Evolutionary conservation across 768 basidiomycete species (phyloP).

Genomic region (Auriscalpium orientale): DNA sequence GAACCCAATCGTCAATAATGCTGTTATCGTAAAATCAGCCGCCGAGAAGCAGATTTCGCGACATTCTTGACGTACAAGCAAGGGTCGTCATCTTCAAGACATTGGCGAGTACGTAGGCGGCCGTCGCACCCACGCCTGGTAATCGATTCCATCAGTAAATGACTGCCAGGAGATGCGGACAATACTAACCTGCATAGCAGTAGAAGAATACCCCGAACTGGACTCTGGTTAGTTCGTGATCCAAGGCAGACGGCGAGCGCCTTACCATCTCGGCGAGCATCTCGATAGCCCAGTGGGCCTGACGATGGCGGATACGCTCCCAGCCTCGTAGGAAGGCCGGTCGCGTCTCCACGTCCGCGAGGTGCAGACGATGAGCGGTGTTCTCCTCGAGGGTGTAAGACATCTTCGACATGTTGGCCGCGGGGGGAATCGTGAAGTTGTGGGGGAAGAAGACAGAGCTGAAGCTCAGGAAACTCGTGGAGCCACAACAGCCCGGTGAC

Average conservation of each 20-base stretch:
- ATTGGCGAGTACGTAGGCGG: conserved; percentile 24
- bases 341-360: conserved; percentile 35
- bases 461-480: too few relatives aligned
- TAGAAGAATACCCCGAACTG: conserved; percentile 12
- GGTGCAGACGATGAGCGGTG: conserved; percentile 23
- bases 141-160: background rate
- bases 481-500: too few relatives aligned
- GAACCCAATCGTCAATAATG: conserved; percentile 27
- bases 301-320: conserved; percentile 35
- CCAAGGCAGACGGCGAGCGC: background rate
- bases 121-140: conserved; percentile 28
- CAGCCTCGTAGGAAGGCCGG: conserved; percentile 35
- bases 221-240: background rate
- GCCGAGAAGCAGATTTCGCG: background rate
- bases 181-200: conserved; percentile 9
- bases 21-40: conserved; percentile 8
- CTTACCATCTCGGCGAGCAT: conserved; percentile 54
- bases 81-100: conserved; percentile 15
- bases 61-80: conserved; percentile 22
- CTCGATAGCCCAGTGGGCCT: conserved; percentile 48
- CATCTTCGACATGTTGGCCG: too few relatives aligned
- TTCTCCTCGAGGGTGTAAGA: too few relatives aligned
- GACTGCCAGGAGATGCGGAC: background rate
- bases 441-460: background rate
- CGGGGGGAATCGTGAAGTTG: background rate